These are phyloP conservation scores for Porogramme epimiltina DNA, from an alignment of 1,284 basidiomycete genomes.

Conservation along the genomic window DNA sequence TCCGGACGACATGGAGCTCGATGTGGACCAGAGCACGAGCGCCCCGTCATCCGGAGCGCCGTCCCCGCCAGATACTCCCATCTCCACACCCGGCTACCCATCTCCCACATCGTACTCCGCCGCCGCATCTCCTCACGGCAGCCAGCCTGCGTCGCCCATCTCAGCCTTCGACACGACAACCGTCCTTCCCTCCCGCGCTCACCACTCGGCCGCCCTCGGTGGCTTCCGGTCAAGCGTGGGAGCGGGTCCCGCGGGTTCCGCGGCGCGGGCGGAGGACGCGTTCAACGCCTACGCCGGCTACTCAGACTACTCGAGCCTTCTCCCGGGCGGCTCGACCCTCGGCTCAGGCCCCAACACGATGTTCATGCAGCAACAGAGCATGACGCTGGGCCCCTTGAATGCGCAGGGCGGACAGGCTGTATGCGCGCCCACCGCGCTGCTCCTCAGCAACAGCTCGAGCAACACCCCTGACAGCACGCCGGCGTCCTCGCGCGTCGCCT, in stretches of 20 bases:
- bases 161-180: constrained; percentile 51
- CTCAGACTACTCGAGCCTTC: constrained; percentile 61
- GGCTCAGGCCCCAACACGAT: constrained; percentile 27
- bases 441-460: constrained; percentile 46
- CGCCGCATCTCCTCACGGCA: constrained; percentile 41
- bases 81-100: constrained; percentile 45
- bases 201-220: constrained; percentile 23
- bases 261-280: constrained; percentile 30
- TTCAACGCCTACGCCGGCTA: constrained; percentile 53
- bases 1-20: constrained; percentile 81
- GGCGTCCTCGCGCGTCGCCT: constrained; percentile 43
- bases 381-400: constrained; percentile 29
- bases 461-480: constrained; percentile 45
- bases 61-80: constrained; percentile 39
- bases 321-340: constrained; percentile 55
- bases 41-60: constrained; percentile 38
- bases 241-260: constrained; percentile 9
- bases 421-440: constrained; percentile 67
- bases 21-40: constrained; percentile 49
- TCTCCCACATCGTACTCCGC: constrained; percentile 39
- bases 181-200: constrained; percentile 42
- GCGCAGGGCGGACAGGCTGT: constrained; percentile 33
- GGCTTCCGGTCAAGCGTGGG: constrained; percentile 25
- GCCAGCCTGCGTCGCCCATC: constrained; percentile 34
- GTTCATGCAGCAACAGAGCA: constrained; percentile 33